phyloP scores from a whole-genome alignment of 2,329 filamentous ascomycete genomes.

The Trichoderma afroharzianum region DNA sequence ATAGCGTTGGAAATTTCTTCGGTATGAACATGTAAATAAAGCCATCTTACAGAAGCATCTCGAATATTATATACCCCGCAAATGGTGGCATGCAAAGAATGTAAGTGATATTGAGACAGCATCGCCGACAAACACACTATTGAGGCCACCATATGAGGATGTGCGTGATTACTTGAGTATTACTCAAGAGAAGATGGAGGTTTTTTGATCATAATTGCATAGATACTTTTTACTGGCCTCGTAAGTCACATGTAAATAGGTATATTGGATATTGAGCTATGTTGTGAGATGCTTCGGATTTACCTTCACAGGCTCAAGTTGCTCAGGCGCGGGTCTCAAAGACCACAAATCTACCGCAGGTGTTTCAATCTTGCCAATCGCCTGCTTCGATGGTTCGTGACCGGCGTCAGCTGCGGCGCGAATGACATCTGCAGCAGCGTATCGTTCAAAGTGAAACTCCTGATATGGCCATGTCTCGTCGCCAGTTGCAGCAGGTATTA shows the following conservation, averaged over 20 bases:
- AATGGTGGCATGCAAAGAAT: background rate
- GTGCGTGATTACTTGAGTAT: background rate
- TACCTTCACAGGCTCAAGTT: slow-evolving; percentile 5
- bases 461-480: background rate
- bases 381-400: background rate
- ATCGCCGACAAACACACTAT: background rate
- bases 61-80: background rate
- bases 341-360: slow-evolving; percentile 7
- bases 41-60: background rate
- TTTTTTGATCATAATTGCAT: background rate
- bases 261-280: background rate
- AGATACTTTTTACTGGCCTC: background rate
- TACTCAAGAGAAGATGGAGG: background rate
- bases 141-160: background rate
- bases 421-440: slow-evolving; percentile 10
- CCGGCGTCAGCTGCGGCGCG: slow-evolving; percentile 11
- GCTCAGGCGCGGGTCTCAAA: slow-evolving; percentile 8
- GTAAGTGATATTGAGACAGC: background rate
- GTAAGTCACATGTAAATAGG: background rate
- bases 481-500: slow-evolving; percentile 7
- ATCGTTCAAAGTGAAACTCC: slow-evolving; percentile 2
- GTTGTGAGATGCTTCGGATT: background rate
- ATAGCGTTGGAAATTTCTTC: background rate
- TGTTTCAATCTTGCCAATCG: background rate
- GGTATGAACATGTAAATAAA: background rate